Evolutionary conservation across 2,329 filamentous ascomycete genomes (phyloP).

Genomic region (Aspergillus japonicus): DNA sequence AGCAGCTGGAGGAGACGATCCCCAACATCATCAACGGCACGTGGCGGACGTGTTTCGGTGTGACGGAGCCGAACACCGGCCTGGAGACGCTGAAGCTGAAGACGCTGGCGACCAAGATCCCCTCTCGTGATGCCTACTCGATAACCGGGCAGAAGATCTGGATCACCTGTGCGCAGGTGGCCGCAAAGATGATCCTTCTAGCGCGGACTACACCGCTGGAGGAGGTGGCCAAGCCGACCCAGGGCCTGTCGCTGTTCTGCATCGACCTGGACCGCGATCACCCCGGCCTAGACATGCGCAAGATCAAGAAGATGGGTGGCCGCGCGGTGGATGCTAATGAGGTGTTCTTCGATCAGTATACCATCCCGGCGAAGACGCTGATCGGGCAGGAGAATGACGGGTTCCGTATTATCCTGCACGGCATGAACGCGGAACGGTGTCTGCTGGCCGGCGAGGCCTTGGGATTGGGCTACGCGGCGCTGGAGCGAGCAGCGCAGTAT

Average conservation of each 20-base stretch:
- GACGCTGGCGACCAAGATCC: conserved; percentile 59
- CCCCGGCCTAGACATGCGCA: conserved; percentile 64
- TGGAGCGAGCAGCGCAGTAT: conserved; percentile 63
- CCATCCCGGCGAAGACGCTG: conserved; percentile 61
- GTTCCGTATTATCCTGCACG: conserved; percentile 75
- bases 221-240: conserved; percentile 66
- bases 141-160: conserved; percentile 82
- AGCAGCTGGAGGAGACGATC: conserved; percentile 64
- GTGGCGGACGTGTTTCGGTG: conserved; percentile 74
- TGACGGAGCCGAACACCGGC: conserved; percentile 80
- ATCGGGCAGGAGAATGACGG: conserved; percentile 73
- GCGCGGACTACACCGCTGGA: conserved; percentile 71
- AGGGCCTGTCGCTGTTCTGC: conserved; percentile 77
- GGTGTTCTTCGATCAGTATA: conserved; percentile 81
- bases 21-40: conserved; percentile 70
- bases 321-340: conserved; percentile 81
- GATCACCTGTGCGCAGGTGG: conserved; percentile 83
- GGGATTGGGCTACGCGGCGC: conserved; percentile 72
- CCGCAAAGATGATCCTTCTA: conserved; percentile 77
- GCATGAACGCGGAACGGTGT: conserved; percentile 77
- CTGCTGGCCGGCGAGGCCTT: conserved; percentile 76
- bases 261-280: conserved; percentile 67
- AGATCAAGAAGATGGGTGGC: conserved; percentile 83
- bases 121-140: conserved; percentile 58
- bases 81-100: conserved; percentile 72